Conservation (phyloP, 306 rosid species). For the Lagenaria siceraria region DNA sequence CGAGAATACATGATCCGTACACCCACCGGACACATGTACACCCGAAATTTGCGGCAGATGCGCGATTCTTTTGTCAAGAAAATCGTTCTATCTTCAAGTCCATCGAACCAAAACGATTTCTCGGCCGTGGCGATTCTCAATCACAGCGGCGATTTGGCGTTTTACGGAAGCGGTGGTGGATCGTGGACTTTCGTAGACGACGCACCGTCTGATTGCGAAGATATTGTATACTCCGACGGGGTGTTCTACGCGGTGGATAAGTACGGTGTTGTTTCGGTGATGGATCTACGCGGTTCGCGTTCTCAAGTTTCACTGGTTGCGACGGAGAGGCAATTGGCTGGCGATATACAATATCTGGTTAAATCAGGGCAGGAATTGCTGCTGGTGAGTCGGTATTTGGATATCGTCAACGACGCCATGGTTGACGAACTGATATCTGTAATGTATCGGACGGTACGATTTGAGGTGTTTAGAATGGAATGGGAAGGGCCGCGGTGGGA, state of each 20-base stretch:
- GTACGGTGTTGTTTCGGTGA: conserved; percentile 31
- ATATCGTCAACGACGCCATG: conserved; percentile 12
- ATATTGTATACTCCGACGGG: conserved; percentile 20
- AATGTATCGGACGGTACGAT: conserved; percentile 35
- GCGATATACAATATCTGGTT: conserved; percentile 47
- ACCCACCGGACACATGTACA: conserved; percentile 12
- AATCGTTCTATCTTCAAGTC: conserved; percentile 39
- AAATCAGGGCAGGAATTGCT: conserved; percentile 32
- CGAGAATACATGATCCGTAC: conserved; percentile 30
- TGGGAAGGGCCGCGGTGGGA: conserved; percentile 30
- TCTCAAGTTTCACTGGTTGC: conserved; percentile 20
- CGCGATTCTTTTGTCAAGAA: conserved; percentile 44
- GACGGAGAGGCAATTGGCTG: conserved; percentile 5
- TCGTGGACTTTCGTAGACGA: conserved; percentile 35
- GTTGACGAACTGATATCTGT: neutral
- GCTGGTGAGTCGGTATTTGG: conserved; percentile 33
- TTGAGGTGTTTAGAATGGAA: conserved; percentile 42
- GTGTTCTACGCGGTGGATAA: conserved; percentile 49
- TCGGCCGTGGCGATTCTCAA: conserved; percentile 41
- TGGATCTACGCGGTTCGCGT: conserved; percentile 20
- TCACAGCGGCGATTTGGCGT: conserved; percentile 26
- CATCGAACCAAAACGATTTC: conserved; percentile 10
- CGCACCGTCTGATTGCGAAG: conserved; percentile 35
- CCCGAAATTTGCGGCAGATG: conserved; percentile 34
- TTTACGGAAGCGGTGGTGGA: conserved; percentile 24